Percentiles rank a stretch among this genome's conserved stretches.
These are phyloP conservation scores for Rhynchosporium graminicola DNA, from an alignment of 2,329 filamentous ascomycete genomes.

Conservation along the genomic window DNA sequence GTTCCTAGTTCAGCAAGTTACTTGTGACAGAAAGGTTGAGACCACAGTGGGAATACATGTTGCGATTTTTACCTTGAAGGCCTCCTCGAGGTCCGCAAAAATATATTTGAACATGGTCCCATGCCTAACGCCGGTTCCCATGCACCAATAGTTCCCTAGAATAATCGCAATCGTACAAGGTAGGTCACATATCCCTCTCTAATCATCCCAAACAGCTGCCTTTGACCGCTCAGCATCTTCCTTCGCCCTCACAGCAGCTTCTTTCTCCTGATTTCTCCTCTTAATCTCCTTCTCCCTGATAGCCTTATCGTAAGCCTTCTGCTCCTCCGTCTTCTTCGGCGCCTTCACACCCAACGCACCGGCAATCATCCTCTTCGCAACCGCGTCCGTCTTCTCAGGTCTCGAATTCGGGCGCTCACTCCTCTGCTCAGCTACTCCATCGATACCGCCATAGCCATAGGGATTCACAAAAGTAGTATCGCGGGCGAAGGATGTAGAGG, in stretches of 20 bases:
- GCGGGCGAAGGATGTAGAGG: conserved; percentile 41
- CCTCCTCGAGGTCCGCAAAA: not conserved
- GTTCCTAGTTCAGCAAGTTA: no score
- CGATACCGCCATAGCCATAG: conserved; percentile 29
- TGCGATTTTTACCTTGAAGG: not conserved
- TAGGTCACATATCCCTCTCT: not conserved
- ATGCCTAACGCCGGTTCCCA: conserved; percentile 21
- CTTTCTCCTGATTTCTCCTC: conserved; percentile 70
- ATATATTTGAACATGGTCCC: not conserved
- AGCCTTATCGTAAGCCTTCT: conserved; percentile 80
- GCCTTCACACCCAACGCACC: conserved; percentile 80
- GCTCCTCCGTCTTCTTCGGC: conserved; percentile 83
- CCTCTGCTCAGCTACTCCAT: conserved; percentile 20
- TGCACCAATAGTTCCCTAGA: conserved; percentile 17
- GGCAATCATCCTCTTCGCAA: conserved; percentile 86
- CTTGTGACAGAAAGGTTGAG: not conserved
- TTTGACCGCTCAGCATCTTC: conserved; percentile 73
- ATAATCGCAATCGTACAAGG: not conserved
- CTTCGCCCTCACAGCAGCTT: conserved; percentile 59
- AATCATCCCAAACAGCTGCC: conserved; percentile 84
- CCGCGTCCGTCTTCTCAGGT: conserved; percentile 91
- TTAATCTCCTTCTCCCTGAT: conserved; percentile 83
- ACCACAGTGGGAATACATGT: not conserved
- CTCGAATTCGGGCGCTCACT: conserved; percentile 43
- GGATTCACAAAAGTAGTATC: conserved; percentile 29